Percentiles rank a stretch among this genome's conserved stretches.
These are phyloP conservation scores for Arthroderma uncinatum DNA, from an alignment of 2,329 filamentous ascomycete species.

Conservation along the genomic window DNA sequence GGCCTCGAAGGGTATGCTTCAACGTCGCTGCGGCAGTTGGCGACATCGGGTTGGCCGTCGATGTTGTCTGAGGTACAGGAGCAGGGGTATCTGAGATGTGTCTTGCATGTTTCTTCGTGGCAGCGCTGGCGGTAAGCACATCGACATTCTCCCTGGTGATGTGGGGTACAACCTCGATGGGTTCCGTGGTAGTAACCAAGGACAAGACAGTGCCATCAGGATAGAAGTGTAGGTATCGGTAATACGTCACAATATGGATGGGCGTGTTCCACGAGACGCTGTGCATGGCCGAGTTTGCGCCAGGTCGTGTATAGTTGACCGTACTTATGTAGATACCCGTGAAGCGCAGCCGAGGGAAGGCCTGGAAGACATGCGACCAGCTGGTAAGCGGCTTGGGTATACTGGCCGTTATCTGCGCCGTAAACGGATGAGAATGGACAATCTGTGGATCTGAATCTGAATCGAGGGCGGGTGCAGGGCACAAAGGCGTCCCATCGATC, in stretches of 20 bases:
- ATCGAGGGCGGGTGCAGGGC: constrained; percentile 22
- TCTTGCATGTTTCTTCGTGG: constrained; percentile 27
- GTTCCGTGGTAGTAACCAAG: constrained; percentile 69
- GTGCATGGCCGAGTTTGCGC: constrained; percentile 55
- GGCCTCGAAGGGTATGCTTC: constrained; percentile 54
- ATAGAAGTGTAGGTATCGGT: constrained; percentile 91
- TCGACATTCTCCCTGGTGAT: constrained; percentile 60
- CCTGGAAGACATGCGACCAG: constrained; percentile 63
- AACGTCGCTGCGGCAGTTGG: constrained; percentile 45
- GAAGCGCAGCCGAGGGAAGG: constrained; percentile 77
- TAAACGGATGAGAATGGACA: constrained; percentile 14
- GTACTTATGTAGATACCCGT: constrained; percentile 95
- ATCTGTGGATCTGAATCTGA: constrained; percentile 24
- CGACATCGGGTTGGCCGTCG: constrained; percentile 24
- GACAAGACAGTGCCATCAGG: constrained; percentile 76
- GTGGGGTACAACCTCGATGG: constrained; percentile 75
- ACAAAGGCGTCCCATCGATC: constrained; percentile 37
- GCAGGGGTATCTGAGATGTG: constrained; percentile 32
- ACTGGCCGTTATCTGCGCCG: constrained; percentile 30
- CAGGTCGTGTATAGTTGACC: constrained; percentile 83
- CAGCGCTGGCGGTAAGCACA: constrained; percentile 22
- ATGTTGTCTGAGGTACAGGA: constrained; percentile 14
- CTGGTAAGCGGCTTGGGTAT: constrained; percentile 34
- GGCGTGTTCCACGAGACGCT: constrained; percentile 67
- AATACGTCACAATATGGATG: constrained; percentile 94